phyloP scores from a whole-genome alignment of 2,329 filamentous ascomycete genomes.

The Claviceps sp. region DNA sequence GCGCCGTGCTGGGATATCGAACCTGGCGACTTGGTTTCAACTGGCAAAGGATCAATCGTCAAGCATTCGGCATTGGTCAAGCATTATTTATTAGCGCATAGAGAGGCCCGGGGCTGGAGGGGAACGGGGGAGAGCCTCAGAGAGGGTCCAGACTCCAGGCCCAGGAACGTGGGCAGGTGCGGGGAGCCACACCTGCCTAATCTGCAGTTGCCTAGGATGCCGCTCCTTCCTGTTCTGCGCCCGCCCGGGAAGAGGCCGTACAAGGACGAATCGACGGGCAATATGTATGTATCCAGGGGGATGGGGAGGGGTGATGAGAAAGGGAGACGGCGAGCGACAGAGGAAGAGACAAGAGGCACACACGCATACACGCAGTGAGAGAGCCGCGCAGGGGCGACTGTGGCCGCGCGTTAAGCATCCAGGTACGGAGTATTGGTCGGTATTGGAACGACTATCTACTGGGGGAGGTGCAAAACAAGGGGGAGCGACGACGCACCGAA shows the following conservation, averaged over 20 bases:
- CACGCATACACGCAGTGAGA: neutral
- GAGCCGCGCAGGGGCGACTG: neutral
- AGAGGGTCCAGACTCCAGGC: neutral
- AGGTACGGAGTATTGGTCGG: slow-evolving; percentile 1
- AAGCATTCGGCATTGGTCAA: neutral
- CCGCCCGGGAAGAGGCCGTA: neutral
- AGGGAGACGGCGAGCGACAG: neutral
- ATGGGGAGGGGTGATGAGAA: neutral
- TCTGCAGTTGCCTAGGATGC: neutral
- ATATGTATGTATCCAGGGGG: neutral
- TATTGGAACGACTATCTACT: neutral
- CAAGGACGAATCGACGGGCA: neutral
- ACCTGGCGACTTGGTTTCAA: too few relatives aligned
- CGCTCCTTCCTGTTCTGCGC: neutral
- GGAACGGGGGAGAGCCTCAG: neutral
- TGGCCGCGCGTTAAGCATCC: neutral
- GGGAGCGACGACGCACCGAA: neutral
- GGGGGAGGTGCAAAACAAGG: neutral
- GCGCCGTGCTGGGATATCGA: neutral
- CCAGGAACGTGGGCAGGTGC: slow-evolving; percentile 2
- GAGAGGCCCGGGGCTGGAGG: neutral
- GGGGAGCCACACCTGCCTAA: slow-evolving; percentile 2
- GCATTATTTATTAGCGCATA: neutral
- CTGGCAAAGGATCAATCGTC: neutral
- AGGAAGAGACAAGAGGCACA: neutral